Conservation (phyloP, 371 early-diverging fungal genomes). For the Mucor velutinosus region DNA sequence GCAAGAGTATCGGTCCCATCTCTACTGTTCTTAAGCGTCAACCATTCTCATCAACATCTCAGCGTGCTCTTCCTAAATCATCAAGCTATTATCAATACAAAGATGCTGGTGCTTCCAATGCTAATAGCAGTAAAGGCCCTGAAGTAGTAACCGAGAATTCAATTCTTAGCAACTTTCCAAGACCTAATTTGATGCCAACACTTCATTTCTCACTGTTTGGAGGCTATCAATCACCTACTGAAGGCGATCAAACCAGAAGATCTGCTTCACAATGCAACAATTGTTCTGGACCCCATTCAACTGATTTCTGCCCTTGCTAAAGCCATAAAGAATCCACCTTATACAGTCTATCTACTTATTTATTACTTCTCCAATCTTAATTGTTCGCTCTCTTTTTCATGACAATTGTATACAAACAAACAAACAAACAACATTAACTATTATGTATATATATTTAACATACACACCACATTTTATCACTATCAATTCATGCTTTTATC, state of each 20-base stretch:
- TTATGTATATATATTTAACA: slow-evolving; percentile 1
- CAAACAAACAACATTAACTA: neutral
- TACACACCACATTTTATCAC: neutral
- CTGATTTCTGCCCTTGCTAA: slow-evolving; percentile 54
- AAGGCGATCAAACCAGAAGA: slow-evolving; percentile 13
- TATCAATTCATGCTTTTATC: slow-evolving; percentile 1
- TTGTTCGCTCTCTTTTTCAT: slow-evolving; percentile 3
- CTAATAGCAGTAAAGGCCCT: slow-evolving; percentile 10
- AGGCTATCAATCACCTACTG: slow-evolving; percentile 29
- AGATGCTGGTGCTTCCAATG: neutral
- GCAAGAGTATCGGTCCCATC: slow-evolving; percentile 43
- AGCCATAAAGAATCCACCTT: neutral
- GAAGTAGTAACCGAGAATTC: slow-evolving; percentile 43
- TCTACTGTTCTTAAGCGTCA: slow-evolving; percentile 41
- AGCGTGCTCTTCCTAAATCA: slow-evolving; percentile 19
- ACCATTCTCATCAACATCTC: slow-evolving; percentile 23
- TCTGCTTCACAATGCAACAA: slow-evolving; percentile 34
- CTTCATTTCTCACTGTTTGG: slow-evolving; percentile 46
- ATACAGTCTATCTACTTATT: neutral
- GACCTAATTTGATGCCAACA: slow-evolving; percentile 53
- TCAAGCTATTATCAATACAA: slow-evolving; percentile 14
- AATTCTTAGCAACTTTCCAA: slow-evolving; percentile 45
- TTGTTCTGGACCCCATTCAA: slow-evolving; percentile 54
- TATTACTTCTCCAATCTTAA: neutral
- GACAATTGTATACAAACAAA: slow-evolving; percentile 7